Percentiles rank a stretch among this genome's conserved stretches.
phyloP scores from a whole-genome alignment of 345 rosid genomes.

The Sonneratia caseolaris region DNA sequence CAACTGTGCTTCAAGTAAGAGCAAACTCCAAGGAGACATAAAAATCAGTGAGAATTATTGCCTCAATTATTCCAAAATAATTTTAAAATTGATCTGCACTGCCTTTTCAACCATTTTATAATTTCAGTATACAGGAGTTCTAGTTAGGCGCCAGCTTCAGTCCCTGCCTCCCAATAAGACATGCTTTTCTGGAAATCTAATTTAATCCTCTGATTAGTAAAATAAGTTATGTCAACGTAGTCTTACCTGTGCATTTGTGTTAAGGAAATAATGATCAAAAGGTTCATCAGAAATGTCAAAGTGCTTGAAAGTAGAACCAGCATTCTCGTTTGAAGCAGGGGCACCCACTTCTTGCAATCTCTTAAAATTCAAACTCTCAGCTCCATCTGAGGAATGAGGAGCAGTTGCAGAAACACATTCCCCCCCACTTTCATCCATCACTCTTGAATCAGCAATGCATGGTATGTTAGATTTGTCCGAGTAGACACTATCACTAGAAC shows the following conservation, averaged over 20 bases:
- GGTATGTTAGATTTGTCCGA: conserved; percentile 29
- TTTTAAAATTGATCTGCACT: background rate
- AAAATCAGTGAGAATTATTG: background rate
- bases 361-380: conserved; percentile 22
- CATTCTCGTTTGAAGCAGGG: conserved; percentile 24
- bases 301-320: conserved; percentile 42
- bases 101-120: background rate
- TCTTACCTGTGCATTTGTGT: conserved; percentile 54
- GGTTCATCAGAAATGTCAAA: conserved; percentile 77
- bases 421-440: conserved; percentile 19
- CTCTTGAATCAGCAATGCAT: conserved; percentile 26
- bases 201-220: background rate
- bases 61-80: background rate
- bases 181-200: background rate
- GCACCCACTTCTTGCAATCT: conserved; percentile 29
- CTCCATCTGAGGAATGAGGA: conserved; percentile 20
- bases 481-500: conserved; percentile 34
- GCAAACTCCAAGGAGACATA: background rate
- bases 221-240: background rate
- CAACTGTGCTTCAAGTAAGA: background rate
- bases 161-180: background rate
- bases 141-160: too few relatives aligned
- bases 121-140: too few relatives aligned
- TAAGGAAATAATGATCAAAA: conserved; percentile 72
- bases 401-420: conserved; percentile 22